A percentile compares a stretch with the other conserved stretches of the same genome.
Evolutionary conservation across 805 yeast species (phyloP).

Genomic region (Scheffersomyces lignosus): DNA sequence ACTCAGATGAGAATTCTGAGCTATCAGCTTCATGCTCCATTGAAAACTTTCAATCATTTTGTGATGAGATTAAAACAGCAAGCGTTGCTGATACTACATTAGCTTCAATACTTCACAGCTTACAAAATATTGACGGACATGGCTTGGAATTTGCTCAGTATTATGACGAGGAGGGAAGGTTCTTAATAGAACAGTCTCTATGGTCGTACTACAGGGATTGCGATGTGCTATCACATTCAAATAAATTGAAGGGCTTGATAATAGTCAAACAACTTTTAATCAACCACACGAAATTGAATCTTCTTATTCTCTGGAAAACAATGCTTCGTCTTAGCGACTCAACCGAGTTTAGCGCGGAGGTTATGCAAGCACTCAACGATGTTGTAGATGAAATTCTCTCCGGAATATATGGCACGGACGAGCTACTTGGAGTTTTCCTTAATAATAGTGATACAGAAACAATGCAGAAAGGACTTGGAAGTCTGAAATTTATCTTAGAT

Average conservation of each 20-base stretch:
- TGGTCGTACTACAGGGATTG: slow-evolving; percentile 12
- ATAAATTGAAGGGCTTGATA: slow-evolving; percentile 31
- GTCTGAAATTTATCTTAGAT: slow-evolving; percentile 23
- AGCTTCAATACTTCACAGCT: slow-evolving; percentile 11
- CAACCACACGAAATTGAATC: slow-evolving; percentile 19
- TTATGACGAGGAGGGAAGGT: slow-evolving; percentile 15
- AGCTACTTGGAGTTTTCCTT: slow-evolving; percentile 15
- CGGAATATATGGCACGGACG: slow-evolving; percentile 25
- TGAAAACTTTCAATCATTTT: slow-evolving; percentile 17
- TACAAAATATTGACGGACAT: slow-evolving; percentile 15
- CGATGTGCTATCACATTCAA: slow-evolving; percentile 6
- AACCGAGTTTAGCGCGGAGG: slow-evolving; percentile 15
- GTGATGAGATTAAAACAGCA: slow-evolving; percentile 9
- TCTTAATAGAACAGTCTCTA: slow-evolving; percentile 13
- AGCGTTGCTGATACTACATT: slow-evolving; percentile 12
- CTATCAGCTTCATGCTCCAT: slow-evolving; percentile 10
- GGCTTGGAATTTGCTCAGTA: slow-evolving; percentile 12
- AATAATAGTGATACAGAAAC: not conserved
- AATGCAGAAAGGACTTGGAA: slow-evolving; percentile 2
- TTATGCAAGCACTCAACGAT: slow-evolving; percentile 27
- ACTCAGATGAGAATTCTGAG: slow-evolving; percentile 7
- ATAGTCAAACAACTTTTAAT: slow-evolving; percentile 37
- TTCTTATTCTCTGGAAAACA: slow-evolving; percentile 23
- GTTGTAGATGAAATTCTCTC: slow-evolving; percentile 29
- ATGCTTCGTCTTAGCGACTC: slow-evolving; percentile 14